A percentile compares a stretch with the other conserved stretches of the same genome.
Conservation (phyloP, 2,329 filamentous ascomycete genomes). For the Monascus ruber region DNA sequence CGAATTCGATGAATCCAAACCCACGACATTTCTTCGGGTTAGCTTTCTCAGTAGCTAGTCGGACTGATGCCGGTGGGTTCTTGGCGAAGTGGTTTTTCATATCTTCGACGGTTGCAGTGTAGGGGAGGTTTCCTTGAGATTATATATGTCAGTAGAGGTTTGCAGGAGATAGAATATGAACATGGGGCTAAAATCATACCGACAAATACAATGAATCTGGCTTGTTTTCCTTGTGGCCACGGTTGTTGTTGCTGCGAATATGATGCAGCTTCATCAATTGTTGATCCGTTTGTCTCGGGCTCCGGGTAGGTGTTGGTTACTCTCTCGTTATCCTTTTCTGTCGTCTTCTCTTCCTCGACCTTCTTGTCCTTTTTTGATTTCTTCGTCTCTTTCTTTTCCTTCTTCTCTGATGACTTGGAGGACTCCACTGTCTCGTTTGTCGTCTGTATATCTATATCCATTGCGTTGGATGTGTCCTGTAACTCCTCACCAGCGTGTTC, state of each 20-base stretch:
- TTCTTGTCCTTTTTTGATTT: conserved; percentile 18
- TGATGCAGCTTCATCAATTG: conserved; percentile 7
- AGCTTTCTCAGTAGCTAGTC: conserved; percentile 59
- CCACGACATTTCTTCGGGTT: conserved; percentile 57
- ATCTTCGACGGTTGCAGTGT: conserved; percentile 58
- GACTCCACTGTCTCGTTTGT: conserved; percentile 2
- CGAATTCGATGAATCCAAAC: conserved; percentile 83
- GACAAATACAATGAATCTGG: conserved; percentile 68
- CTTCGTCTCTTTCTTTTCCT: conserved; percentile 7
- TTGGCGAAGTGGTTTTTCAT: conserved; percentile 68
- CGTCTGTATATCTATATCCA: neutral
- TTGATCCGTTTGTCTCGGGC: conserved; percentile 4
- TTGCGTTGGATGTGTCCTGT: neutral
- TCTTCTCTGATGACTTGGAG: conserved; percentile 4
- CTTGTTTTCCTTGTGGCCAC: conserved; percentile 23
- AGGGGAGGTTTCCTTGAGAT: conserved; percentile 69
- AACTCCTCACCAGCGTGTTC: conserved; percentile 1
- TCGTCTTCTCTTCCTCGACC: conserved; percentile 16
- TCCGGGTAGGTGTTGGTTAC: conserved; percentile 5
- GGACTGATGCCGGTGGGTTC: conserved; percentile 57
- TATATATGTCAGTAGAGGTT: neutral
- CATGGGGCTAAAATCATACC: conserved; percentile 32
- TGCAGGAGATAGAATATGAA: neutral
- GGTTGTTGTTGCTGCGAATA: conserved; percentile 2
- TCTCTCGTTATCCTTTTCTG: conserved; percentile 12